Conservation (phyloP, 83 land plant species). For the Thuja plicata region DNA sequence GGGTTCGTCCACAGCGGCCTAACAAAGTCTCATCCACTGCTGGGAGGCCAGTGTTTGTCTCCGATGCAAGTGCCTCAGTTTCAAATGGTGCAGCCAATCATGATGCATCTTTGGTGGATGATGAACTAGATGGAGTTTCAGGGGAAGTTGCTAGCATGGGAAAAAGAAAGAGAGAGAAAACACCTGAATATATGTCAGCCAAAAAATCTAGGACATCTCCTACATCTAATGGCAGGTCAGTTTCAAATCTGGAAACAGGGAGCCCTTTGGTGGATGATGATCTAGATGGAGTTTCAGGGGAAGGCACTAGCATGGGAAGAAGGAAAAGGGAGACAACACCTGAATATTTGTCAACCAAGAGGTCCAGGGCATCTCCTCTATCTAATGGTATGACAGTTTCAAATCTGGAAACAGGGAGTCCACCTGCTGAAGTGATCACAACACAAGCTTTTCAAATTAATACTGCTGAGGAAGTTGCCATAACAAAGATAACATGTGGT, state of each 20-base stretch:
- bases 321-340: conserved; percentile 22
- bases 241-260: neutral
- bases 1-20: conserved; percentile 33
- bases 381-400: neutral
- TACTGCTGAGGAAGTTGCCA: conserved; percentile 22
- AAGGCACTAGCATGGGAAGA: conserved; percentile 15
- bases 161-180: conserved; percentile 25
- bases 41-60: neutral
- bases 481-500: conserved; percentile 31
- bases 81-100: neutral
- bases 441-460: neutral
- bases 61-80: conserved; percentile 3
- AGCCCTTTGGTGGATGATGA: conserved; percentile 8
- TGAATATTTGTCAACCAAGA: conserved; percentile 9
- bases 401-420: neutral
- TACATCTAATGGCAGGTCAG: neutral
- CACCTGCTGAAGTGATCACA: conserved; percentile 11
- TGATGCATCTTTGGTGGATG: conserved; percentile 13
- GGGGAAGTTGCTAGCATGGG: conserved; percentile 12
- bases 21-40: neutral
- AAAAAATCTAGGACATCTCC: conserved; percentile 13
- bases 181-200: conserved; percentile 1
- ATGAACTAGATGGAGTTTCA: conserved; percentile 19
- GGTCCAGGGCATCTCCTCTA: neutral
- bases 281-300: conserved; percentile 14